Base-by-base conservation (phyloP, 768 basidiomycete genomes). In the Clathrus columnatus region DNA sequence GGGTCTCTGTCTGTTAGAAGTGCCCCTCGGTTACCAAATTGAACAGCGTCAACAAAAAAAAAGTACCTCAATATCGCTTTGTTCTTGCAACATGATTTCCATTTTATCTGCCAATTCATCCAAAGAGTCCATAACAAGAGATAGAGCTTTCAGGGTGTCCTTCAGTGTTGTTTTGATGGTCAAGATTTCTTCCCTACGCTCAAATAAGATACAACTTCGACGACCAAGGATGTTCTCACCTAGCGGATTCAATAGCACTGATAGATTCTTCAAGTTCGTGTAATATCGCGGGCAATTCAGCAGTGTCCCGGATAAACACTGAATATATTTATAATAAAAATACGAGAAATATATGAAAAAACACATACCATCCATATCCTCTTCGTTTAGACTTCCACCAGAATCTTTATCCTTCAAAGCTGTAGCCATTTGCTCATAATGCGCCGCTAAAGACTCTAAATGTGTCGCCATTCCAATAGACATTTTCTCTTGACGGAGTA, bases 221-320 rank as follows among this genome's bases (percentile, higher is more conserved):
- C 26, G 26, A 18, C 16, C 5, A 27, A 21, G 21, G 21, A 5
- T 41, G 42, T 20, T 68, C 83, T 61, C 65, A 90, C 88, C 82
- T 75, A 45, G 77, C 71, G 5, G 65, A 67, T 46, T 82, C 73
- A 52, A 90, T 81, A 5, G 72, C 65, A n/a, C 61, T 61, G 10
- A 78, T 72, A 57, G 75, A 73, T 32, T 79, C 78, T 60, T 90
- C 83, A 41, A 91, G 65, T 60, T 91, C 90, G 2, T 71, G 65
- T 70, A 92, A 80, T 50, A 92, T 88, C 4, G 75, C 71, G 2
- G 85, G 84, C 5, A 92, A 72, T 63, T 90, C 88, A 8, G 85
- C 78, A 1, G 85, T 87, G 64, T 92, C 89, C 41, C 87, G 75
- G 60, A 84, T 80, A 83, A 92, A 90, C 26, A 81, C 90, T 89